phyloP scores from a whole-genome alignment of 768 basidiomycete species.

The Coprinopsis marcescibilis region DNA sequence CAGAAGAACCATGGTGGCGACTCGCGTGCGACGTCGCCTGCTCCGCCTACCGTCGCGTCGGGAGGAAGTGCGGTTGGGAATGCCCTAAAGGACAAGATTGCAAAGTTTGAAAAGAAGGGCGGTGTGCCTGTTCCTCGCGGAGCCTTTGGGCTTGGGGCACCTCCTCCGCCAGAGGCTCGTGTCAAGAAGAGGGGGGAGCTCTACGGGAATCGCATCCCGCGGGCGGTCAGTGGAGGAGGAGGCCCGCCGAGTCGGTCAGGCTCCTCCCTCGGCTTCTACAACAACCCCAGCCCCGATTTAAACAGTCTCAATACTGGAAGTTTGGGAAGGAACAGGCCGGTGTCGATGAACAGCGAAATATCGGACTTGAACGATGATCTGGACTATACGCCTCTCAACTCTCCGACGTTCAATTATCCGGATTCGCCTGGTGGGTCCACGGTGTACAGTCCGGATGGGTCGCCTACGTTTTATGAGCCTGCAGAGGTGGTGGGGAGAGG shows the following conservation, averaged over 20 bases:
- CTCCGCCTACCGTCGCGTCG: conserved; percentile 12
- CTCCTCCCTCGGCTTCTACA: conserved; percentile 13
- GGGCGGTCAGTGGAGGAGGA: conserved; percentile 10
- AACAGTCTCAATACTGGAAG: no score
- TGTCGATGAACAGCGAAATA: conserved; percentile 26
- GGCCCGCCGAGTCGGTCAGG: conserved; percentile 12
- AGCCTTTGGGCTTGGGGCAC: conserved; percentile 64
- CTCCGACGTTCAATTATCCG: conserved; percentile 21
- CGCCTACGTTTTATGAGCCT: conserved; percentile 10
- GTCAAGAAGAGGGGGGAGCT: conserved; percentile 56
- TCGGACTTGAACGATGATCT: conserved; percentile 16
- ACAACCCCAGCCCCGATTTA: no score
- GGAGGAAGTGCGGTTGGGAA: conserved; percentile 19
- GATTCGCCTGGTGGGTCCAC: conserved; percentile 25
- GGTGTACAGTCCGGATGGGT: conserved; percentile 13
- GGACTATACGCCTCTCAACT: conserved; percentile 23
- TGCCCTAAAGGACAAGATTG: conserved; percentile 61
- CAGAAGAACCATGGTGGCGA: conserved; percentile 39
- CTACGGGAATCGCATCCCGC: conserved; percentile 69
- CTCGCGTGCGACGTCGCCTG: conserved; percentile 26
- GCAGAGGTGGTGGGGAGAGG: conserved; percentile 16
- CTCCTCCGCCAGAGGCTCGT: conserved; percentile 45
- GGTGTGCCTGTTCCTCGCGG: conserved; percentile 71
- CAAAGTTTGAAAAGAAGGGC: conserved; percentile 75
- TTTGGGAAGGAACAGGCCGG: no score